Evolutionary conservation across 805 yeast species (phyloP).

Genomic region (Wickerhamiella kazuoi): DNA sequence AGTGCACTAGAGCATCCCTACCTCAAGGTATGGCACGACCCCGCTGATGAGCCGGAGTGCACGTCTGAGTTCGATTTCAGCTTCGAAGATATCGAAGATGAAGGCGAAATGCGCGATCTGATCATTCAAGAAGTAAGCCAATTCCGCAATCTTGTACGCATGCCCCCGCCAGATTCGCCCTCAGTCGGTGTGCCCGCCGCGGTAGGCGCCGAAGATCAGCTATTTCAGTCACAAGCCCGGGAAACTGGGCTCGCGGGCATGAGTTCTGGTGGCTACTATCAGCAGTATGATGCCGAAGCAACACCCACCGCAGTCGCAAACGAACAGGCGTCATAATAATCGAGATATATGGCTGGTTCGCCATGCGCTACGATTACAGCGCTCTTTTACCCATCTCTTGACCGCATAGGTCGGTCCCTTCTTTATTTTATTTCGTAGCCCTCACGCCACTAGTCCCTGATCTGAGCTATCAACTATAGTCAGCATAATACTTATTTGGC

Average conservation of each 20-base stretch:
- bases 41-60: slow-evolving; percentile 80
- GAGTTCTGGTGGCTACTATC: background rate
- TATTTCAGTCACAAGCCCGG: background rate
- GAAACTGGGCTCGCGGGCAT: background rate
- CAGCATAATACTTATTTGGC: no score
- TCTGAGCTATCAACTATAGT: no score
- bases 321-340: slow-evolving; percentile 1
- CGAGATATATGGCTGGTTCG: no score
- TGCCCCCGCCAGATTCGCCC: background rate
- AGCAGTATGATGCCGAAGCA: slow-evolving; percentile 1
- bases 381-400: no score
- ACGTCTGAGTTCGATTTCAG: slow-evolving; percentile 78
- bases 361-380: no score
- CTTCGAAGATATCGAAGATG: slow-evolving; percentile 69
- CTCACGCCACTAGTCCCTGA: no score
- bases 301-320: slow-evolving; percentile 3
- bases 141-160: slow-evolving; percentile 13
- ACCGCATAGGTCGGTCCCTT: no score
- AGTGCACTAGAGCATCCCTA: slow-evolving; percentile 81
- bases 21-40: slow-evolving; percentile 76
- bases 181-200: background rate
- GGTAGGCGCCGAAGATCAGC: background rate
- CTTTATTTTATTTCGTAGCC: no score
- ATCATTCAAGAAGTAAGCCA: slow-evolving; percentile 56
- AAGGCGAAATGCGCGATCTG: slow-evolving; percentile 60